A percentile compares a stretch with the other conserved stretches of the same genome.
Evolutionary conservation across 345 rosid species (phyloP).

Genomic region (Geranium brycei): DNA sequence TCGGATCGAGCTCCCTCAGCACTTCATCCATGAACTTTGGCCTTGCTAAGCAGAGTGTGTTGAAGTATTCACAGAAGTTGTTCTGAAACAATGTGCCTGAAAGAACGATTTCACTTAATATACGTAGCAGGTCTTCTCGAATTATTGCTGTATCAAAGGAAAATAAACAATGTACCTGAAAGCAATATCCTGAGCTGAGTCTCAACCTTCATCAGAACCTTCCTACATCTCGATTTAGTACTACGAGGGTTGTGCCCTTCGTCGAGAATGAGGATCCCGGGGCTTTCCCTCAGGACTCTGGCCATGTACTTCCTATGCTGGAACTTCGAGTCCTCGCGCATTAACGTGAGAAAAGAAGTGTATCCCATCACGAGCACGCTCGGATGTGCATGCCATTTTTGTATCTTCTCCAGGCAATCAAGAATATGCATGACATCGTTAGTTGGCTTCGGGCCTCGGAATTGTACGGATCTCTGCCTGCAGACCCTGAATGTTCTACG

Average conservation of each 20-base stretch:
- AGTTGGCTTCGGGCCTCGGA: constrained; percentile 50
- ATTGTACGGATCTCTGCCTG: constrained; percentile 23
- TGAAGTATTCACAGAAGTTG: constrained; percentile 89
- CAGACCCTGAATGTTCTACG: constrained; percentile 52
- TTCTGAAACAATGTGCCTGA: constrained; percentile 91
- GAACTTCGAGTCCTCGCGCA: constrained; percentile 77
- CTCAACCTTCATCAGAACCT: constrained; percentile 79
- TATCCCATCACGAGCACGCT: constrained; percentile 97
- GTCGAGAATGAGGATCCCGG: constrained; percentile 67
- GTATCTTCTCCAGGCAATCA: constrained; percentile 83
- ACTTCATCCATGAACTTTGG: constrained; percentile 72
- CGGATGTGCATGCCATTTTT: constrained; percentile 83
- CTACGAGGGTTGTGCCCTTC: constrained; percentile 96
- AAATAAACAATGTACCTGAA: constrained; percentile 25
- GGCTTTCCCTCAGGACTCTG: constrained; percentile 74
- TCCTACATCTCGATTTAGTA: constrained; percentile 80
- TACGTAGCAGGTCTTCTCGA: too few species aligned
- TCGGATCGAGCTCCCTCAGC: constrained; percentile 44
- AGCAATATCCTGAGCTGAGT: constrained; percentile 69
- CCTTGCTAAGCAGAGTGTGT: constrained; percentile 80
- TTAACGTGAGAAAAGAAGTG: constrained; percentile 72
- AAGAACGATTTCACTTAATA: constrained; percentile 14
- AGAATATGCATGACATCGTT: constrained; percentile 78
- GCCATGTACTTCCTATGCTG: constrained; percentile 74
- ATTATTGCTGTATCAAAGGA: too few species aligned